Conservation (phyloP, 495 filamentous ascomycete genomes). For the Aspergillus incahuasiensis region DNA sequence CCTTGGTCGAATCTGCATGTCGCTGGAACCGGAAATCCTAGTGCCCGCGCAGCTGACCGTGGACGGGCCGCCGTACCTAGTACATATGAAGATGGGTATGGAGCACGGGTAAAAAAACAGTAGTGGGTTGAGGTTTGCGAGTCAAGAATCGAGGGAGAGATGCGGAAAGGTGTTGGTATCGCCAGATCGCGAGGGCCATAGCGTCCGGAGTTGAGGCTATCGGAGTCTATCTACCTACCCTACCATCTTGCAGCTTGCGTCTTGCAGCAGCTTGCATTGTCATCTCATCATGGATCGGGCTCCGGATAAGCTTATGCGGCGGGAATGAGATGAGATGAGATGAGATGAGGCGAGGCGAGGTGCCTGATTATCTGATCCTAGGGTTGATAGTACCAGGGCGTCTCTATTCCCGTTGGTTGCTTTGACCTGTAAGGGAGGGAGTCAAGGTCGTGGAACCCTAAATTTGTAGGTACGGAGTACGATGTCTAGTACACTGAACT, state of each 20-base stretch:
- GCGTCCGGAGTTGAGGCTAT: background rate
- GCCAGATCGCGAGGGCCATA: background rate
- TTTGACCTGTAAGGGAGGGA: background rate
- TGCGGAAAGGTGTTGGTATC: too few species aligned
- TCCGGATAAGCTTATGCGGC: background rate
- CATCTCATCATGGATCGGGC: background rate
- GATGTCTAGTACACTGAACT: background rate
- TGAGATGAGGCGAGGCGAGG: background rate
- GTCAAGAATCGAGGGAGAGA: too few species aligned
- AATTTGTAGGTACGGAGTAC: background rate
- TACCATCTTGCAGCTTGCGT: too few species aligned
- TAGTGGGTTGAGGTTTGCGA: too few species aligned
- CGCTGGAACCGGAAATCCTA: constrained; percentile 10
- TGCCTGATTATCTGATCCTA: background rate
- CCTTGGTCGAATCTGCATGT: constrained; percentile 6
- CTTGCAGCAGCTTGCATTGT: too few species aligned
- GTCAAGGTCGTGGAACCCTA: background rate
- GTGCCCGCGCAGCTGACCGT: too few species aligned
- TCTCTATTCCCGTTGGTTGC: background rate
- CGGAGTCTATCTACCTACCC: too few species aligned
- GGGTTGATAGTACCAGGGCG: background rate
- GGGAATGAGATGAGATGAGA: background rate
- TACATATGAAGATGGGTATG: too few species aligned
- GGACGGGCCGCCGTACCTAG: too few species aligned
- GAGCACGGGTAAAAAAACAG: too few species aligned